Evolutionary conservation across 345 rosid species (phyloP), one percentile per base, ranked within the genome.

Genomic region (Aurinia saxatilis): DNA sequence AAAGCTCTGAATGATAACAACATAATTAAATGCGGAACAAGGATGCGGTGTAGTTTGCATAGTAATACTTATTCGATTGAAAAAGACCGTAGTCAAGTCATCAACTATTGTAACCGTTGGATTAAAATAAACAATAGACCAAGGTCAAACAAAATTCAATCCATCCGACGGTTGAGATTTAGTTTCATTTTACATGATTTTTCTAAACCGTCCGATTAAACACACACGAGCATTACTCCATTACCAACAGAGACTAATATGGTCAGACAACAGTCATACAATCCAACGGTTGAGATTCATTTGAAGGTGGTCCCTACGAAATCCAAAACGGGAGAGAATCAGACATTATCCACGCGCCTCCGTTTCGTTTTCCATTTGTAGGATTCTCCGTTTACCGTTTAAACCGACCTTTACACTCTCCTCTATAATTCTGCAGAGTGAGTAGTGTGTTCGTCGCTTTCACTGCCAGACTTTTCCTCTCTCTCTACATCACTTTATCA

Each of bases 401-500:
- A 3, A 35, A 61, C 68, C 62, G 67, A 59, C 55, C 57, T 60
- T 1, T 41, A 60, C 57, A 61, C 68, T 46, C 72, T 67, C 55
- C 71, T 67, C 36, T 37, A 62, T 47, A 44, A 27, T 27, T 2
- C 11, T 35, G 60, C 60, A 64, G 66, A 49, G 70, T 23, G 5
- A 5, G 3, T 6, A 4, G 31, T 27, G 31, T 57, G 75, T 71
- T 71, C 66, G 71, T 71, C 75, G 35, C 66, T 65, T 71, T 65
- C 75, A 57, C 39, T 71, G 64, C 59, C 75, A 63, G 65, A 52
- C 47, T 70, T 70, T 54, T 49, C n/a, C n/a, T 37, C 29, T 16
- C 6, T 27, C 4, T 37, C 53, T 15, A 10, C 38, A 1, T 6
- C 10, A 16, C 30, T n/a, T 4, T 27, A 27, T 27, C 30, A 27